phyloP scores from a whole-genome alignment of 208 protist species.

The Crithidia sp. region DNA sequence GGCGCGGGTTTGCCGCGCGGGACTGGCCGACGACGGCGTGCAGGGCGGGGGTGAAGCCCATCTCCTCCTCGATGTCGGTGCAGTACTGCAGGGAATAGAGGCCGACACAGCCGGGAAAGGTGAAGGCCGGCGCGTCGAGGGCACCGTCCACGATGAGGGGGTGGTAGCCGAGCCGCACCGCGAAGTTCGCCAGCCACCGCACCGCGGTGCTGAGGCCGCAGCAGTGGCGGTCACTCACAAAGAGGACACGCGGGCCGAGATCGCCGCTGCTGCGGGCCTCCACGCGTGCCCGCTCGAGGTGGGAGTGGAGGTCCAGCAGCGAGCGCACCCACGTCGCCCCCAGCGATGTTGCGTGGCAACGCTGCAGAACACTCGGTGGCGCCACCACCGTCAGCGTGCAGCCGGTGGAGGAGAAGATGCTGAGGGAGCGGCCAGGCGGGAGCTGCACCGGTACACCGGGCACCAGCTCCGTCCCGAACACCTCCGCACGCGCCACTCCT shows the following conservation, averaged over 20 bases:
- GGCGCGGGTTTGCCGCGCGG: slow-evolving; percentile 32
- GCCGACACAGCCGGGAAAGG: slow-evolving; percentile 42
- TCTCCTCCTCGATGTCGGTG: slow-evolving; percentile 67
- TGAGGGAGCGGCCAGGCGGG: slow-evolving; percentile 39
- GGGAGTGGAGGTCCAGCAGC: slow-evolving; percentile 61
- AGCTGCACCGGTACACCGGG: slow-evolving; percentile 54
- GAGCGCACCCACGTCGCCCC: slow-evolving; percentile 56
- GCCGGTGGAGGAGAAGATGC: slow-evolving; percentile 66
- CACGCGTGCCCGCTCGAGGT: slow-evolving; percentile 55
- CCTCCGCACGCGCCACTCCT: slow-evolving; percentile 43
- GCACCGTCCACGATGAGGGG: slow-evolving; percentile 63
- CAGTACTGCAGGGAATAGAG: slow-evolving; percentile 64
- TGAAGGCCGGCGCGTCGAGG: slow-evolving; percentile 44
- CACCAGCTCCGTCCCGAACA: slow-evolving; percentile 59
- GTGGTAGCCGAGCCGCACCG: slow-evolving; percentile 70
- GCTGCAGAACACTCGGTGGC: slow-evolving; percentile 50
- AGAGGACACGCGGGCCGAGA: slow-evolving; percentile 63
- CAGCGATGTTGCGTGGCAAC: slow-evolving; percentile 46
- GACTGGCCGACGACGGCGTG: slow-evolving; percentile 41
- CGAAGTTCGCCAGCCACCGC: slow-evolving; percentile 54
- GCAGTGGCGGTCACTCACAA: slow-evolving; percentile 55
- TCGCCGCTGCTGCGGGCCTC: slow-evolving; percentile 38
- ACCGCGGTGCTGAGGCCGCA: slow-evolving; percentile 61
- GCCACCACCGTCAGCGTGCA: slow-evolving; percentile 55
- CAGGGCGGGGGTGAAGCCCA: slow-evolving; percentile 52